Evolutionary conservation across 495 filamentous ascomycete species (phyloP).

Genomic region (Hypoxylon subgilvum): DNA sequence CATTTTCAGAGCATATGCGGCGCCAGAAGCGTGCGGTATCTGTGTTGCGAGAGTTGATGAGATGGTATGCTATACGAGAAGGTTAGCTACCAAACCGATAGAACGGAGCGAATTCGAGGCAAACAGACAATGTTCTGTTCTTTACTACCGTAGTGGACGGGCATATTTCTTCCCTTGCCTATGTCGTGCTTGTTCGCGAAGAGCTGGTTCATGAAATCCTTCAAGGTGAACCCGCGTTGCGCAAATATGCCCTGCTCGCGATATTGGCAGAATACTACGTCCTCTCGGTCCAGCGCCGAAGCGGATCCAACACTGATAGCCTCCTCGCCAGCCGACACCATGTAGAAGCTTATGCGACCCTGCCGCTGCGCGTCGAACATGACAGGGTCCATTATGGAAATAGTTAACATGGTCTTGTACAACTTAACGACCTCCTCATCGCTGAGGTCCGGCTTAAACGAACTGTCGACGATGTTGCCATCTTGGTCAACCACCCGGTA

Average conservation of each 20-base stretch:
- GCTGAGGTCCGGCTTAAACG: conserved; percentile 65
- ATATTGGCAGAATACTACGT: conserved; percentile 94
- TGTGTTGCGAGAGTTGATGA: conserved; percentile 94
- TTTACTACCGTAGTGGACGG: conserved; percentile 89
- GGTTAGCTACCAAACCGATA: neutral
- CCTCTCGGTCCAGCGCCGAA: conserved; percentile 77
- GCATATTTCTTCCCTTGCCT: conserved; percentile 93
- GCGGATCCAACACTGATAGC: conserved; percentile 89
- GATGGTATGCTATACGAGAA: conserved; percentile 75
- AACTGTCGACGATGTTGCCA: conserved; percentile 76
- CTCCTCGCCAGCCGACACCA: conserved; percentile 97
- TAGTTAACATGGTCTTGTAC: conserved; percentile 67
- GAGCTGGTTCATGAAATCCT: conserved; percentile 92
- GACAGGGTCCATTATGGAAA: conserved; percentile 91
- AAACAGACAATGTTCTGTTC: conserved; percentile 76
- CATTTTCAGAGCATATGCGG: conserved; percentile 92
- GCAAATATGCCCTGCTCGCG: conserved; percentile 89
- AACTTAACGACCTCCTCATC: conserved; percentile 72
- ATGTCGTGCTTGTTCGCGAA: conserved; percentile 86
- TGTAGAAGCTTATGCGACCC: conserved; percentile 91
- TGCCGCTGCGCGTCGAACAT: conserved; percentile 88
- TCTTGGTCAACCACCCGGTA: conserved; percentile 87
- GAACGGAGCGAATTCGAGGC: neutral
- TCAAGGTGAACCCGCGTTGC: conserved; percentile 84
- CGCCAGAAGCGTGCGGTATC: conserved; percentile 91